Percentiles rank a stretch among this genome's conserved stretches.
Conservation (phyloP, 768 basidiomycete species). For the Dacryopinax primogenitus region DNA sequence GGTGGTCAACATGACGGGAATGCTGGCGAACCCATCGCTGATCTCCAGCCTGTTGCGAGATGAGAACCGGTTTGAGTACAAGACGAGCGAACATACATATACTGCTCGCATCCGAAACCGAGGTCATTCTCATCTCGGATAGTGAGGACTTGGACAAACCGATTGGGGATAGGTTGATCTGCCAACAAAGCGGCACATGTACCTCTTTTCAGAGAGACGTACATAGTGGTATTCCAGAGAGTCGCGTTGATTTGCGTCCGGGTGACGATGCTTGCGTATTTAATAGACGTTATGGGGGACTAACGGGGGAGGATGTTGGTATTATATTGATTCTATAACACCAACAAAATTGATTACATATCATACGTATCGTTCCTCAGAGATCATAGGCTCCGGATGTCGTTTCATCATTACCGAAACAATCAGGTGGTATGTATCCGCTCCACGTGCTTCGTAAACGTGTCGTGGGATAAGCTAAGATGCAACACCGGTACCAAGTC, state of each 20-base stretch:
- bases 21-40: not conserved
- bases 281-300: too few relatives aligned
- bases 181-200: not conserved
- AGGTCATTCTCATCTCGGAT: not conserved
- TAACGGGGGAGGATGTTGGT: too few relatives aligned
- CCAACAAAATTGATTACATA: too few relatives aligned
- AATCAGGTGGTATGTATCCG: too few relatives aligned
- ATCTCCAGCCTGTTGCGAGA: not conserved
- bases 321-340: too few relatives aligned
- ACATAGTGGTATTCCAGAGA: not conserved
- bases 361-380: too few relatives aligned
- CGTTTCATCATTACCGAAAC: too few relatives aligned
- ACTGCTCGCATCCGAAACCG: not conserved
- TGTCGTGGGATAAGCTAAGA: too few relatives aligned
- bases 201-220: not conserved
- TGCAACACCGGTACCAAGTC: too few relatives aligned
- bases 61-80: not conserved
- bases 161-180: not conserved
- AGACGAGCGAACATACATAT: not conserved
- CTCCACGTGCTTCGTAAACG: too few relatives aligned
- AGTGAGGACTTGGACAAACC: not conserved
- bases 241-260: not conserved
- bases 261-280: too few relatives aligned
- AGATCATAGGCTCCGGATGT: too few relatives aligned
- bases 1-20: not conserved